These are phyloP conservation scores for Gossypioides kirkii DNA, from an alignment of 345 rosid genomes.

Conservation along the genomic window DNA sequence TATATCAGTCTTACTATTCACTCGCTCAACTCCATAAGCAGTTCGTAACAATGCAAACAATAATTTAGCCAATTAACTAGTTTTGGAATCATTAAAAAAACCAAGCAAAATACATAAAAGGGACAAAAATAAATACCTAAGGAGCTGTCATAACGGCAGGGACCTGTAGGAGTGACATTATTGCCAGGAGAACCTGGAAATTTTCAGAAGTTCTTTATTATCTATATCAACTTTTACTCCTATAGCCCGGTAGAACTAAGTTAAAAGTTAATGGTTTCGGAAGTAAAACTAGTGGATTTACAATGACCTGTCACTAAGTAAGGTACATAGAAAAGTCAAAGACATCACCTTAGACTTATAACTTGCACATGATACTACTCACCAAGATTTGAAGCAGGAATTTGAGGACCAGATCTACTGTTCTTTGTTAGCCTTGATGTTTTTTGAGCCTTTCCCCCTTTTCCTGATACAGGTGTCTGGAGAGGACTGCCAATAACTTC, in stretches of 20 bases:
- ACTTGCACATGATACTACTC: slow-evolving; percentile 18
- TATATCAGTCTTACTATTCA: neutral
- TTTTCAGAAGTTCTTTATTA: slow-evolving; percentile 24
- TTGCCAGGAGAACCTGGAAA: slow-evolving; percentile 89
- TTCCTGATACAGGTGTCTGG: slow-evolving; percentile 73
- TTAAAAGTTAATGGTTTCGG: neutral
- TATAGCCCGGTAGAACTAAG: neutral
- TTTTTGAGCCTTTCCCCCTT: slow-evolving; percentile 65
- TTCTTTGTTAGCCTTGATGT: slow-evolving; percentile 54
- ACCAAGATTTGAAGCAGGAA: slow-evolving; percentile 66
- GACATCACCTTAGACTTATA: neutral
- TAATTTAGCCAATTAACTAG: neutral
- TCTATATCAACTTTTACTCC: slow-evolving; percentile 11
- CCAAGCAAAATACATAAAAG: neutral
- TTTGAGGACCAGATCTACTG: slow-evolving; percentile 54
- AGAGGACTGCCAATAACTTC: slow-evolving; percentile 46
- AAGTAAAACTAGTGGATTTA: slow-evolving; percentile 10
- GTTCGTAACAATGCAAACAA: neutral
- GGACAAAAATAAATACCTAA: slow-evolving; percentile 42
- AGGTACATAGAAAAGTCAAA: slow-evolving; percentile 4
- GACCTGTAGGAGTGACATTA: slow-evolving; percentile 72
- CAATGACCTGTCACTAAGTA: neutral
- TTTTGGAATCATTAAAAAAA: slow-evolving; percentile 5
- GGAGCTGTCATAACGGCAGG: slow-evolving; percentile 98
- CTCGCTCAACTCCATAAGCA: neutral